These are phyloP conservation scores for Cylindrodendrum hubeiense DNA, from an alignment of 2,329 filamentous ascomycete species.

Conservation along the genomic window DNA sequence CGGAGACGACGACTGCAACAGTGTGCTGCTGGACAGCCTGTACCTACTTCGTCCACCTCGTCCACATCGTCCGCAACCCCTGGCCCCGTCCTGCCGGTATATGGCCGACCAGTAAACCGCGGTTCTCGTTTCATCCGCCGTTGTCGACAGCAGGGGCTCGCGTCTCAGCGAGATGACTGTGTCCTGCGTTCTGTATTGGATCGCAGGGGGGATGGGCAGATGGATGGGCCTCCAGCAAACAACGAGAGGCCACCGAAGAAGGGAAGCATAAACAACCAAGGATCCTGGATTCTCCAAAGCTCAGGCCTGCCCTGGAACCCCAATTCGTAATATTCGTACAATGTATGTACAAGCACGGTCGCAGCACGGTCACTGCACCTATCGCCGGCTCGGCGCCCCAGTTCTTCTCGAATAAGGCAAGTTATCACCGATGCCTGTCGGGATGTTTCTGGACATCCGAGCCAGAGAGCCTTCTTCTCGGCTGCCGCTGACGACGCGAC, in stretches of 20 bases:
- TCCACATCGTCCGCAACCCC: neutral
- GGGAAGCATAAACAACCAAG: slow-evolving; percentile 16
- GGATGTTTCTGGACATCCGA: neutral
- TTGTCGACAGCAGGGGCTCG: neutral
- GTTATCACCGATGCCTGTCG: neutral
- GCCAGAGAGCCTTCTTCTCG: neutral
- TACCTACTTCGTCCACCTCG: neutral
- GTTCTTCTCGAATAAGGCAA: neutral
- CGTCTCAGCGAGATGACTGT: neutral
- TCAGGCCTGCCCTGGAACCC: neutral
- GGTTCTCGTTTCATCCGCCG: neutral
- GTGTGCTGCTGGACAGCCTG: neutral
- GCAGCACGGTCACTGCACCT: neutral
- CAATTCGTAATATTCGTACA: no score
- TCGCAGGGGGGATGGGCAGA: neutral
- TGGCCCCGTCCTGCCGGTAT: neutral
- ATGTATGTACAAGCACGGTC: no score
- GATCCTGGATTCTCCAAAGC: neutral
- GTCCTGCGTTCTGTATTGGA: neutral
- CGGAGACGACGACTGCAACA: slow-evolving; percentile 8
- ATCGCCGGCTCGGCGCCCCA: neutral
- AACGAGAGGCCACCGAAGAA: neutral
- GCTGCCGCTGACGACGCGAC: neutral
- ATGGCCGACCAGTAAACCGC: neutral
- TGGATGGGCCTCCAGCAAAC: neutral